These are phyloP conservation scores for Orbilia quercus DNA, from an alignment of 2,329 filamentous ascomycete genomes.

Conservation along the genomic window DNA sequence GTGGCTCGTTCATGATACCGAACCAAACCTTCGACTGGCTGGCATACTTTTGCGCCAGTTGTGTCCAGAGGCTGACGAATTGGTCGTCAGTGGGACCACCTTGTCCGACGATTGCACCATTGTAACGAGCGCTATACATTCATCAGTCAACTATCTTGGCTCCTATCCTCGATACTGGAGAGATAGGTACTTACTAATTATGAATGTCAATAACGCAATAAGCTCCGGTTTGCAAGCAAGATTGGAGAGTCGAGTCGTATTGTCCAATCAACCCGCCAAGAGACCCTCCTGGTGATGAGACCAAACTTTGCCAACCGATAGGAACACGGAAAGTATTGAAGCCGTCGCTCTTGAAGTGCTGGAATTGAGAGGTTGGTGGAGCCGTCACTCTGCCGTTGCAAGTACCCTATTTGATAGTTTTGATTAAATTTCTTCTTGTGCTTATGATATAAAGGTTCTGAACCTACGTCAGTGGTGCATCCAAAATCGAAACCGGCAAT, in stretches of 20 bases:
- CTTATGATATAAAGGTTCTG: background rate
- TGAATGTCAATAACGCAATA: conserved; percentile 70
- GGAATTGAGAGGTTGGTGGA: conserved; percentile 34
- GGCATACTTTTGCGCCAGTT: conserved; percentile 71
- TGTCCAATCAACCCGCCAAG: conserved; percentile 67
- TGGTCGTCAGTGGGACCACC: conserved; percentile 72
- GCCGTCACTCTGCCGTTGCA: conserved; percentile 34
- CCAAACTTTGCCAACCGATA: conserved; percentile 40
- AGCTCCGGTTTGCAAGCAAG: conserved; percentile 71
- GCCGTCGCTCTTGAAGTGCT: conserved; percentile 35
- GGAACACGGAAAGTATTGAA: conserved; percentile 43
- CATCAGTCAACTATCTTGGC: background rate
- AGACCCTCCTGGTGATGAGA: conserved; percentile 64
- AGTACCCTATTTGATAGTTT: conserved; percentile 8
- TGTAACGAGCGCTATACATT: conserved; percentile 68
- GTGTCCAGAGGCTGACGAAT: conserved; percentile 71
- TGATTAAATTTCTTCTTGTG: background rate
- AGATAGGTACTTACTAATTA: conserved; percentile 31
- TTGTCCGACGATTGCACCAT: conserved; percentile 73
- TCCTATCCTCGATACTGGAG: background rate
- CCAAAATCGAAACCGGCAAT: conserved; percentile 68
- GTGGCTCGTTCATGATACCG: conserved; percentile 77
- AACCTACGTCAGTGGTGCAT: conserved; percentile 63
- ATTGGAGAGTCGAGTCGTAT: conserved; percentile 70
- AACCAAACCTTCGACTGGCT: conserved; percentile 70